Evolutionary conservation across 495 filamentous ascomycete species (phyloP).

Genomic region (Aspergillus leporis): DNA sequence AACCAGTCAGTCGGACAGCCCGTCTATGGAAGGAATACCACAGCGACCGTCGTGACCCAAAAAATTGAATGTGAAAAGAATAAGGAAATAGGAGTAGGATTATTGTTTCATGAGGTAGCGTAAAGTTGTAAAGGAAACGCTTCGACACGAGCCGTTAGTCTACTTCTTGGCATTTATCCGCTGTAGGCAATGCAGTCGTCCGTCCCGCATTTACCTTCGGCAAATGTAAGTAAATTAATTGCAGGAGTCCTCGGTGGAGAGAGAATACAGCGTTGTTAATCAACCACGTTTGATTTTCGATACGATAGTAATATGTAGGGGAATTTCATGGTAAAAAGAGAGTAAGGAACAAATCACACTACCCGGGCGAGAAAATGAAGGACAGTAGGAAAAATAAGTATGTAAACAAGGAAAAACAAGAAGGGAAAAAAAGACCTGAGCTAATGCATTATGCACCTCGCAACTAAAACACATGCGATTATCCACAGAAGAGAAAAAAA

Average conservation of each 20-base stretch:
- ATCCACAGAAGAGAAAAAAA: constrained; percentile 23
- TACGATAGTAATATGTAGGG: neutral
- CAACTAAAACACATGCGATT: constrained; percentile 23
- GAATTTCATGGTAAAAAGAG: neutral
- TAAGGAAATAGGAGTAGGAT: neutral
- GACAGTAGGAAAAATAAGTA: neutral
- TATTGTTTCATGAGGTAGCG: neutral
- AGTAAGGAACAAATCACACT: neutral
- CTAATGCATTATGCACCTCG: constrained; percentile 14
- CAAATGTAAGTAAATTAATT: neutral
- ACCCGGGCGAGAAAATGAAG: neutral
- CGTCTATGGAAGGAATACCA: neutral
- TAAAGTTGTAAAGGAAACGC: constrained; percentile 7
- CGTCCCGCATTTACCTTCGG: constrained; percentile 6
- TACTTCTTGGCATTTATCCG: constrained; percentile 19
- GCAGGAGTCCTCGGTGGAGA: neutral
- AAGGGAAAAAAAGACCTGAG: neutral
- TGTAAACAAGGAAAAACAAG: neutral
- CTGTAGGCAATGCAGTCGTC: constrained; percentile 3
- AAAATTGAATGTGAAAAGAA: neutral
- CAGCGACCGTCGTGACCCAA: neutral
- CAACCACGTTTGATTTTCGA: neutral
- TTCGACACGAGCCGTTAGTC: constrained; percentile 20
- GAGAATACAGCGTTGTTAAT: neutral
- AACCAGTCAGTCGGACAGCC: neutral